Evolutionary conservation across 2,329 filamentous ascomycete genomes (phyloP), one percentile per base, ranked within the genome.

Genomic region (Pestalotiopsis sp.): DNA sequence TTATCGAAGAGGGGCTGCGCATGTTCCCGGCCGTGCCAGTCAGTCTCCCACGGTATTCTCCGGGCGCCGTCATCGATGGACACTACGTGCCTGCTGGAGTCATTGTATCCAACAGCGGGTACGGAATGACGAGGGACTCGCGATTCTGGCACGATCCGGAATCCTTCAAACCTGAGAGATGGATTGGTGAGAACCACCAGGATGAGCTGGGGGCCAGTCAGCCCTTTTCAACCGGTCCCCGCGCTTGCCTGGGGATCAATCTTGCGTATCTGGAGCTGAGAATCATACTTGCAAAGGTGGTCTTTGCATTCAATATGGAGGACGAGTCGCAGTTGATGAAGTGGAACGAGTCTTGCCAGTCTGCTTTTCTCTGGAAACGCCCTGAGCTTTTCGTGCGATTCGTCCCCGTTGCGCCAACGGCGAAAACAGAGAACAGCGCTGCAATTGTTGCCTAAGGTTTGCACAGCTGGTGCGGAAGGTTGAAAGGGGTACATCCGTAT

Each of bases 181-280:
- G 72, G 69, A 14, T 73, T 11, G 67, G 48, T n/a, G 69, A 67
- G 6, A 68, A 20, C 11, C 22, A 11, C 24, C 39, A n/a, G 13
- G 59, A 75, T 56, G 56, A 70, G 7, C 67, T 71, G 62, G 68
- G 67, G 26, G 72, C 74, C 9, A 72, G 69, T 55, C 71, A 72
- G 61, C 73, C 74, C 0, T 75, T 75, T 63, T 70, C 69, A 2
- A 56, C 66, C 10, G 74, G 74, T 0, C 65, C 73, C 1, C 67
- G 74, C 2, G 70, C 68, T 55, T 75, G 74, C 55, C 69, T 75
- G 10, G 74, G 74, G 9, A 70, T 70, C 48, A 75, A 75, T 40
- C 68, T 78, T 14, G 81, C 80, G 0, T 78, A 78, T 44, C 73
- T 80, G 6, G 80, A 82, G 70, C 77, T 81, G 74, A 71, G 75